Conservation (phyloP, 805 yeast genomes). For the Jamesozyma gamospora region DNA sequence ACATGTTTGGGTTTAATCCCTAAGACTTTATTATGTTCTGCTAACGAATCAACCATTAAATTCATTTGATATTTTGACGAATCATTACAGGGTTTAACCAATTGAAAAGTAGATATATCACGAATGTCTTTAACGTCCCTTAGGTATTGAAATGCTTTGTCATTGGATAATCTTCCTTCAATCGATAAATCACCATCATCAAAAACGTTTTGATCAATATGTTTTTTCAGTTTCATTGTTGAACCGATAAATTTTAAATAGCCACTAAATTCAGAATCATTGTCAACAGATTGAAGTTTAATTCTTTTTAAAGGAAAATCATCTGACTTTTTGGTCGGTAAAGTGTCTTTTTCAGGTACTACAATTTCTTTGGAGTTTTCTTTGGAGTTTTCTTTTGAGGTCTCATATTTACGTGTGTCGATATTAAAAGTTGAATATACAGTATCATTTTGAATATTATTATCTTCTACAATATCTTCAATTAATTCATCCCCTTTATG, state of each 20-base stretch:
- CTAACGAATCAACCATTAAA: constrained; percentile 12
- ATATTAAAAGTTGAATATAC: constrained; percentile 23
- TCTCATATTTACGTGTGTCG: constrained; percentile 3
- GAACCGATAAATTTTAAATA: constrained; percentile 9
- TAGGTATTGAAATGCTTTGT: constrained; percentile 17
- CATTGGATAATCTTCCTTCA: constrained; percentile 23
- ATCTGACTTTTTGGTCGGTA: neutral
- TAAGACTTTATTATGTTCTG: constrained; percentile 12
- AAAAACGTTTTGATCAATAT: constrained; percentile 15
- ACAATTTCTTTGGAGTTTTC: too few species aligned
- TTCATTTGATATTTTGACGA: constrained; percentile 13
- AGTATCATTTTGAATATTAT: constrained; percentile 15
- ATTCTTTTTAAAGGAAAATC: constrained; percentile 1
- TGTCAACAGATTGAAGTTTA: constrained; percentile 10
- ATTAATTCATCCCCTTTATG: constrained; percentile 85
- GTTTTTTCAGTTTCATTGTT: constrained; percentile 8
- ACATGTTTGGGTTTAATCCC: constrained; percentile 15
- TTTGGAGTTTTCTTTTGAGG: too few species aligned
- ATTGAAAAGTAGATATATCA: constrained; percentile 13
- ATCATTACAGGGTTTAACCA: constrained; percentile 5
- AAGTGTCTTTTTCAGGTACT: neutral
- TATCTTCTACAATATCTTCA: constrained; percentile 38
- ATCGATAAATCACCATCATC: constrained; percentile 31
- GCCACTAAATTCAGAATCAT: constrained; percentile 8
- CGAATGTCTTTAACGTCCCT: constrained; percentile 15